phyloP scores from a whole-genome alignment of 163 green algal species.

The Trebouxiophyceae sp. region DNA sequence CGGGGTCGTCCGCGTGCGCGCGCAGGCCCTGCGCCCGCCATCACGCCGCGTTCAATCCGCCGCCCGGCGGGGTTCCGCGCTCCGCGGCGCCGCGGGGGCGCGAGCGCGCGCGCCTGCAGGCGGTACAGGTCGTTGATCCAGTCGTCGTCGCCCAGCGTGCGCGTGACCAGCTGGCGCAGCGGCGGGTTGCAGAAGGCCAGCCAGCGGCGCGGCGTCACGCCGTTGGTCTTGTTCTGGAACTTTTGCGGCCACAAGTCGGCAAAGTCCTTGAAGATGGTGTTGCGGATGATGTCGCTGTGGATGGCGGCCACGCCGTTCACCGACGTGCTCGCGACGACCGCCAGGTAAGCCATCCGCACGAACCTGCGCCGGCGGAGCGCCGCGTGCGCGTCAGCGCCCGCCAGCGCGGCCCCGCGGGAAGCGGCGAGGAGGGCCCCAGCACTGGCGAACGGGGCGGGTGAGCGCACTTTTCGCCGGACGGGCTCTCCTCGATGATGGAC shows the following conservation, averaged over 20 bases:
- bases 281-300: constrained; percentile 92
- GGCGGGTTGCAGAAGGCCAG: constrained; percentile 98
- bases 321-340: constrained; percentile 69
- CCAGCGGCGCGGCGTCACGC: constrained; percentile 93
- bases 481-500: constrained; percentile 92
- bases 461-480: constrained; percentile 66
- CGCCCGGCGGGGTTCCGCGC: no score
- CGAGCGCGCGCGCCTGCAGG: not conserved
- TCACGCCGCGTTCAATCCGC: no score
- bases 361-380: constrained; percentile 14
- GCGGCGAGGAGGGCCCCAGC: no score
- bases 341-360: constrained; percentile 93
- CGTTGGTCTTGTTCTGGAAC: constrained; percentile 98
- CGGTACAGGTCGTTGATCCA: constrained; percentile 85
- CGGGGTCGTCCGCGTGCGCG: constrained; percentile 69
- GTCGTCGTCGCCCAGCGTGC: constrained; percentile 71
- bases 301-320: constrained; percentile 97
- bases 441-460: not conserved
- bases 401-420: not conserved
- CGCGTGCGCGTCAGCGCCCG: not conserved
- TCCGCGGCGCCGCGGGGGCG: no score
- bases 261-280: constrained; percentile 92
- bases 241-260: constrained; percentile 69
- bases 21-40: constrained; percentile 47
- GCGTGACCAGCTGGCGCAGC: constrained; percentile 79